Conservation (phyloP, 2,329 filamentous ascomycete species). For the Diaporthe amygdali region DNA sequence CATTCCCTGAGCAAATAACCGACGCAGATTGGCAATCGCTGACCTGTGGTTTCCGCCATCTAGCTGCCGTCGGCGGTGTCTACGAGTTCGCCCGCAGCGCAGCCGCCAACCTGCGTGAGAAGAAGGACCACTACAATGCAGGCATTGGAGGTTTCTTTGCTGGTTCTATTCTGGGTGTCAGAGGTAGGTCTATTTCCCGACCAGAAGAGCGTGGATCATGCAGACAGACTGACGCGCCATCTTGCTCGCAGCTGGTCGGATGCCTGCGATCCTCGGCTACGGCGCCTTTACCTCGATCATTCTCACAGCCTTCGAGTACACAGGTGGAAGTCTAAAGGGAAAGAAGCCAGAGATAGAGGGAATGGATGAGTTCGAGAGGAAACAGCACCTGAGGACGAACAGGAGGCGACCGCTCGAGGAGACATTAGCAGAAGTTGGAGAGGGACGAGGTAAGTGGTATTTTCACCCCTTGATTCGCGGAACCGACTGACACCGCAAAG, state of each 20-base stretch:
- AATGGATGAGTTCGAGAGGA: constrained; percentile 75
- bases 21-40: constrained; percentile 13
- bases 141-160: constrained; percentile 78
- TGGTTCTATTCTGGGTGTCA: constrained; percentile 74
- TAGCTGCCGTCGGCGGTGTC: constrained; percentile 74
- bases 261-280: constrained; percentile 74
- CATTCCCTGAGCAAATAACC: not conserved
- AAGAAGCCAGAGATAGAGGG: constrained; percentile 66
- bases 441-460: constrained; percentile 75
- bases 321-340: constrained; percentile 63
- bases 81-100: constrained; percentile 81
- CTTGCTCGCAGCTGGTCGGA: constrained; percentile 58
- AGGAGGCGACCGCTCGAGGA: constrained; percentile 78
- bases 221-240: constrained; percentile 9
- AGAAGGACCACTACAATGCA: constrained; percentile 79
- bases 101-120: constrained; percentile 83
- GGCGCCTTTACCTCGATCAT: constrained; percentile 61
- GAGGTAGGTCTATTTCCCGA: constrained; percentile 60
- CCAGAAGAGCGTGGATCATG: constrained; percentile 17
- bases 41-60: not conserved
- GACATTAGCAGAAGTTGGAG: constrained; percentile 81
- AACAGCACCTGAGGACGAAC: constrained; percentile 75
- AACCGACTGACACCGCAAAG: constrained; percentile 49
- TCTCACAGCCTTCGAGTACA: constrained; percentile 71
- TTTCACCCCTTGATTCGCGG: not conserved